These are phyloP conservation scores for Anthracocystis walkeri DNA, from an alignment of 1,284 basidiomycete species.

Conservation along the genomic window DNA sequence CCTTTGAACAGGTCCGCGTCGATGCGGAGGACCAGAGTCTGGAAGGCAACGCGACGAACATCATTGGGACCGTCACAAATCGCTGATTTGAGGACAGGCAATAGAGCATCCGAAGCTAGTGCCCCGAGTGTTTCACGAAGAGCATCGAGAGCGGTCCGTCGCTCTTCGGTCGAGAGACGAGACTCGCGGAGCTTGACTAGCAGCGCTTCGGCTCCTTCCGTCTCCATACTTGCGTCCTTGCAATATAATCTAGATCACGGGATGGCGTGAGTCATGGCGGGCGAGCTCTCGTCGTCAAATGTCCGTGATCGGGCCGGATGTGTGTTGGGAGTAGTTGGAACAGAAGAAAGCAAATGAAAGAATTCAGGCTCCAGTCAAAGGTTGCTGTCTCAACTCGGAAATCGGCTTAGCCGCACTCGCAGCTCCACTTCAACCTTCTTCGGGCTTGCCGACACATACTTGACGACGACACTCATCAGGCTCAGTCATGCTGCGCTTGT, in stretches of 20 bases:
- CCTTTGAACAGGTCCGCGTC: constrained; percentile 3
- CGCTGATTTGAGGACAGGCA: background rate
- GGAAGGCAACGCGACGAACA: constrained; percentile 18
- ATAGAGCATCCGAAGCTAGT: background rate
- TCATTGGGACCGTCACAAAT: constrained; percentile 25
- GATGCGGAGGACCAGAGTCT: constrained; percentile 8
- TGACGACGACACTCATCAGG: background rate
- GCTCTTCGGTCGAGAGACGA: constrained; percentile 28
- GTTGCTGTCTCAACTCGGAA: background rate
- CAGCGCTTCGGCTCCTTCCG: constrained; percentile 4
- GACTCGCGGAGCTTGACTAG: constrained; percentile 29
- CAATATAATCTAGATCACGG: background rate
- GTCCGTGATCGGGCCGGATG: background rate
- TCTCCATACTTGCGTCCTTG: background rate
- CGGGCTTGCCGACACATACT: background rate
- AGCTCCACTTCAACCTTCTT: constrained; percentile 5
- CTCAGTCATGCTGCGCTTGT: constrained; percentile 18
- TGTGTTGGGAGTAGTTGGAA: background rate
- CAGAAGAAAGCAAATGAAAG: constrained; percentile 1
- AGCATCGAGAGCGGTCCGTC: constrained; percentile 20
- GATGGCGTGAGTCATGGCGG: background rate
- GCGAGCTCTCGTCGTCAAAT: background rate
- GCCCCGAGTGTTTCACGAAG: constrained; percentile 11
- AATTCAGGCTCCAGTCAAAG: constrained; percentile 20
- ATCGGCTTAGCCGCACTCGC: constrained; percentile 3